These are phyloP conservation scores for Trichoderma sp. DNA, from an alignment of 2,329 filamentous ascomycete species.

Conservation along the genomic window DNA sequence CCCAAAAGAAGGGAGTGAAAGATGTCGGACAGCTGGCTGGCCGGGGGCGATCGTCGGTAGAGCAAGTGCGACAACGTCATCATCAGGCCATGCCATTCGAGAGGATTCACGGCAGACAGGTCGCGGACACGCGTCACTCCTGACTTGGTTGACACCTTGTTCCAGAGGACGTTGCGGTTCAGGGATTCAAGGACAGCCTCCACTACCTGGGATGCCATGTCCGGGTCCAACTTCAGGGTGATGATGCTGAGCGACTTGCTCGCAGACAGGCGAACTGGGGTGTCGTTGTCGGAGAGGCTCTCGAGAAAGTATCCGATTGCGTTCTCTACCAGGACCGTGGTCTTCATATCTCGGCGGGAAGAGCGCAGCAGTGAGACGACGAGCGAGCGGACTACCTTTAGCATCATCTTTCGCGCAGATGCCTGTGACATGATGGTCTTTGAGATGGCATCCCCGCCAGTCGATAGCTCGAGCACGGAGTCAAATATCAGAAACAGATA, in stretches of 20 bases:
- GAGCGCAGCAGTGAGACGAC: slow-evolving; percentile 66
- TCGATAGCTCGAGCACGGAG: slow-evolving; percentile 61
- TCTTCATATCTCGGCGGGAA: slow-evolving; percentile 45
- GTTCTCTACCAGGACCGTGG: slow-evolving; percentile 69
- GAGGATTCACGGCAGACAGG: slow-evolving; percentile 73
- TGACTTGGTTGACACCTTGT: slow-evolving; percentile 43
- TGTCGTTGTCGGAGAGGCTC: slow-evolving; percentile 81
- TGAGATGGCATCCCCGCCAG: slow-evolving; percentile 51
- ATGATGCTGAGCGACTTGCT: slow-evolving; percentile 92
- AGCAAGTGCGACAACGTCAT: slow-evolving; percentile 84
- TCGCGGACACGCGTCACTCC: slow-evolving; percentile 52
- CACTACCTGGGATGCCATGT: slow-evolving; percentile 84
- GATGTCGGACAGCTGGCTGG: slow-evolving; percentile 69
- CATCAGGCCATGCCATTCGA: slow-evolving; percentile 91
- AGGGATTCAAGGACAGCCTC: slow-evolving; percentile 78
- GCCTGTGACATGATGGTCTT: slow-evolving; percentile 69
- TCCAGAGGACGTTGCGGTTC: slow-evolving; percentile 60
- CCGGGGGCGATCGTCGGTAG: slow-evolving; percentile 79
- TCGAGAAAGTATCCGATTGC: slow-evolving; percentile 81
- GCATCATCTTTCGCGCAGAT: slow-evolving; percentile 75
- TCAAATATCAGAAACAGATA: slow-evolving; percentile 69
- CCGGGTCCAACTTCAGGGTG: slow-evolving; percentile 73
- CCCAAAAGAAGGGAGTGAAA: slow-evolving; percentile 77
- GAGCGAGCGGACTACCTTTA: slow-evolving; percentile 82
- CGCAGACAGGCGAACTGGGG: slow-evolving; percentile 83